Evolutionary conservation across 164 flowering plant genomes (phyloP).

Genomic region (Brasenia schreberi): DNA sequence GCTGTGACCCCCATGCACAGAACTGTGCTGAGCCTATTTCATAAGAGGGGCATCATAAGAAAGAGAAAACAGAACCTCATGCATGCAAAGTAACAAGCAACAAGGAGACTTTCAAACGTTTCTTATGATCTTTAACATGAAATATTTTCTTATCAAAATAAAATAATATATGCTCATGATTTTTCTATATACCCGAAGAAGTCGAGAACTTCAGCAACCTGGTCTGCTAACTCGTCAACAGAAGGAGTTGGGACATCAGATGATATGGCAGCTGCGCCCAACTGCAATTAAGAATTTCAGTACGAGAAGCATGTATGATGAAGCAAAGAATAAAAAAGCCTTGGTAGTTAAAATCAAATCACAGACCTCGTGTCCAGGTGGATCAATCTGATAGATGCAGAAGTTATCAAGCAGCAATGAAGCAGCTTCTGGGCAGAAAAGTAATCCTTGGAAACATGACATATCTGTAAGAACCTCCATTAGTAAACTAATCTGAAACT

Average conservation of each 20-base stretch:
- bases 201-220: slow-evolving; percentile 51
- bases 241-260: slow-evolving; percentile 28
- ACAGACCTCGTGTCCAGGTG: slow-evolving; percentile 68
- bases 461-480: slow-evolving; percentile 18
- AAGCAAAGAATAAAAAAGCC: background rate
- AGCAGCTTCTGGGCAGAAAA: slow-evolving; percentile 54
- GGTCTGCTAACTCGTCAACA: slow-evolving; percentile 56
- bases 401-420: slow-evolving; percentile 56
- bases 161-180: slow-evolving; percentile 3
- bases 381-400: slow-evolving; percentile 62
- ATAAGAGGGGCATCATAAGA: slow-evolving; percentile 2
- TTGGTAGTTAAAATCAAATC: background rate
- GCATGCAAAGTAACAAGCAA: background rate
- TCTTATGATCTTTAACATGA: background rate
- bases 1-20: slow-evolving; percentile 74
- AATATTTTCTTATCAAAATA: background rate
- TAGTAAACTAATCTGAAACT: background rate
- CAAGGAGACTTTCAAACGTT: background rate
- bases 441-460: slow-evolving; percentile 61
- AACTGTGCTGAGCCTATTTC: slow-evolving; percentile 39
- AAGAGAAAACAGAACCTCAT: slow-evolving; percentile 2
- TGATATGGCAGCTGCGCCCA: slow-evolving; percentile 46
- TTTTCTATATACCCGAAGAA: slow-evolving; percentile 32
- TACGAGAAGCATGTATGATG: background rate
- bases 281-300: slow-evolving; percentile 27